Evolutionary conservation across 345 rosid genomes (phyloP), one percentile per base, ranked within the genome.

Genomic region (Brassica juncea): DNA sequence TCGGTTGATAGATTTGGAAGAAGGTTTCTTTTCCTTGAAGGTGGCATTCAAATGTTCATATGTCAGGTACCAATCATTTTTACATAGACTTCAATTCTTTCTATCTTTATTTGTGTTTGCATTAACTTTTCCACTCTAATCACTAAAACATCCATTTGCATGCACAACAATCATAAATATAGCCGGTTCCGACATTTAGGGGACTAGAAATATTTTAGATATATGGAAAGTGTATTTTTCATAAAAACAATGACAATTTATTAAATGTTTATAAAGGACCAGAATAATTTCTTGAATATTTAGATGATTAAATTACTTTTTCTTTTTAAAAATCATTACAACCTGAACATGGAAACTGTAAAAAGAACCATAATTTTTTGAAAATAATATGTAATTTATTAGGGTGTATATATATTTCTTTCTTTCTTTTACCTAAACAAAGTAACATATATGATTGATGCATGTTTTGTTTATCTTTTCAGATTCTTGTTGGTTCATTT

Each of bases 21-120:
- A 70, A 63, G 88, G 54, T 67, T 81, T 7, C 78, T 87, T 71
- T 87, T 87, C 77, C 68, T 87, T 8, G 76, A 84, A 74, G 87
- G 87, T 64, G 90, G 88, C 6, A 35, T 49, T 14, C 86, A 85
- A 49, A 80, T 87, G 88, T 47, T 87, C 44, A 10, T 77, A 12
- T 71, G 77, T 19, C 86, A 83, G 84, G 84, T 35, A 25, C 14
- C 78, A 32, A 16, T 30, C 8, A 63, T 6, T 30, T 31, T 47
- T 47, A 47, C 54, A 47, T 47, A 47, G 0, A 2, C 54, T 4
- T 47, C n/a, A 47, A 11, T 47, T 47, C 5, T 47, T 42, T 42
- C 2, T 47, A 3, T 47, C n/a, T 47, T 28, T 7, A 5, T 28
- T 28, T 62, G 2, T 59, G 64, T 59, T 59, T 59, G 32, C 19